Base-by-base conservation (phyloP, 2,329 filamentous ascomycete species). In the Stagonosporopsis rhizophila region DNA sequence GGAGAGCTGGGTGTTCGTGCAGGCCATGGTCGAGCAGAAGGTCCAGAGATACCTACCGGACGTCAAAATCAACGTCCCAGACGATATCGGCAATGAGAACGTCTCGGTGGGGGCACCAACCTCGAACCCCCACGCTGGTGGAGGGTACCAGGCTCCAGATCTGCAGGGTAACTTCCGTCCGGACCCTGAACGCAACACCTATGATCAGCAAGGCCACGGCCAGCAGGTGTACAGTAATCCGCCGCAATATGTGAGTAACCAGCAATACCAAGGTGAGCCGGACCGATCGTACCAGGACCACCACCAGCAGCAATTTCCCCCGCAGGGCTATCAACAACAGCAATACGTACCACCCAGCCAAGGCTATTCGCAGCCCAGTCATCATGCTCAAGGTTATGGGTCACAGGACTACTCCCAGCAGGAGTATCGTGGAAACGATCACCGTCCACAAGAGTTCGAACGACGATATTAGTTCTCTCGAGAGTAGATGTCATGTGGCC, bases 1-100 rank as follows among this genome's bases (percentile, higher is more conserved):
- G 9, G 59, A 70, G 39, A 71, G 69, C 53, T 71, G 69, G 69
- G 60, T 69, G 17, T 70, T 71, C 19, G 69, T 71, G 28, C 69
- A 71, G 34, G 47, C 52, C n/a, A 71, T 66, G 49, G 69, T 71
- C 9, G 69, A 71, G 55, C 64, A 69, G 40, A 71, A 71, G 51
- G 63, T 71, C 3, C 69, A 71, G 39, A 61, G 53, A 22, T 70
- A 71, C 27, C 56, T 71, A 2, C 69, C 69, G 6, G 64, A 71
- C 28, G 69, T 71, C 12, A 68, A 70, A 53, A 71, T 71, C 45
- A 58, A 56, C 5, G 68, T 71, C 0, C 68, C 67, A 20, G 69
- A 71, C 38, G 69, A 71, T 19, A 71, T 71, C 41, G 69, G 69
- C 23, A 69, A 71, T 39, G 69, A 71, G 28, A 62, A 63, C 45